Percentiles rank a stretch among this genome's conserved stretches.
Evolutionary conservation across 257 asterid genomes (phyloP).

Genomic region (Penstemon davidsonii): DNA sequence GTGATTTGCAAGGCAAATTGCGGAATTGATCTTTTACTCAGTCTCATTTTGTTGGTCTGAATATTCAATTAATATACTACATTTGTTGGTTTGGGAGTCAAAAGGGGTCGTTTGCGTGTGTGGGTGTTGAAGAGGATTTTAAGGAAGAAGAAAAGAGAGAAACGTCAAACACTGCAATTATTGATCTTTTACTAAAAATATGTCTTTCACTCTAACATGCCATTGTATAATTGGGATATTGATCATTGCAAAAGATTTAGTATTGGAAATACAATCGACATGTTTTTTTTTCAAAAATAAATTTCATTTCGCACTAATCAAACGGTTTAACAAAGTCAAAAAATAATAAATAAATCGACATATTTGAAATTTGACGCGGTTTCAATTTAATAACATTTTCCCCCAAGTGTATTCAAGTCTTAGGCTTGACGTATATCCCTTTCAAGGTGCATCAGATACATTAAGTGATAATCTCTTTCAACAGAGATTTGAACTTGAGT

Average conservation of each 20-base stretch:
- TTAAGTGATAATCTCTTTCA: too few species aligned
- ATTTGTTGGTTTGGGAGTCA: not conserved
- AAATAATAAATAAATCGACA: too few species aligned
- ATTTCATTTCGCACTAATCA: too few species aligned
- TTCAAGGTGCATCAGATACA: too few species aligned
- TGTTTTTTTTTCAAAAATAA: not conserved
- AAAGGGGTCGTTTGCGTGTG: not conserved
- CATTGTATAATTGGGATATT: not conserved
- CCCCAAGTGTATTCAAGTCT: not conserved
- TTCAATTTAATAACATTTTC: not conserved
- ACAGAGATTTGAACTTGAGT: too few species aligned
- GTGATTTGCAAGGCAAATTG: not conserved
- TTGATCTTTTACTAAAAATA: not conserved
- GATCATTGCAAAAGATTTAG: too few species aligned
- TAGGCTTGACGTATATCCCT: too few species aligned
- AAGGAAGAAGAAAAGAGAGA: not conserved
- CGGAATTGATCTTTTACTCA: not conserved
- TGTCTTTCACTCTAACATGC: not conserved
- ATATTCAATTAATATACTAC: too few species aligned
- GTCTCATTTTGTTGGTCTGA: not conserved
- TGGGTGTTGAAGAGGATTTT: not conserved
- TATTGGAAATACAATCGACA: too few species aligned
- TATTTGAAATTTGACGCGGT: not conserved
- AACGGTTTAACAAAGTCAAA: not conserved
- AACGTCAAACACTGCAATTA: not conserved